Percentiles rank a stretch among this genome's conserved stretches.
These are phyloP conservation scores for Ilex asprella DNA, from an alignment of 257 asterid genomes.

Conservation along the genomic window DNA sequence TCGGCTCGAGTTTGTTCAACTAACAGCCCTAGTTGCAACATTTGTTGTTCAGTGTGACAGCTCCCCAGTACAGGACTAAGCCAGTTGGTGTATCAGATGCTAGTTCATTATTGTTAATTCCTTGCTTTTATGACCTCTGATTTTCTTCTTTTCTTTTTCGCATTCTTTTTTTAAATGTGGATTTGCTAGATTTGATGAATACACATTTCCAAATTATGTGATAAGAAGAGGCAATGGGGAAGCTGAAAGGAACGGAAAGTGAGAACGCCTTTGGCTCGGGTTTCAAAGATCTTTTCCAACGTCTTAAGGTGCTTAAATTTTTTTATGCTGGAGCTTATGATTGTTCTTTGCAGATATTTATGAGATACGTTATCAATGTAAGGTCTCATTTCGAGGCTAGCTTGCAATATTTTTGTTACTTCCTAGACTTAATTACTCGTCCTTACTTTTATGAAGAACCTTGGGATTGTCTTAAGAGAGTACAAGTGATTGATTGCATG, in stretches of 20 bases:
- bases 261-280: slow-evolving; percentile 98
- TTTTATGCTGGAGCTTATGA: not conserved
- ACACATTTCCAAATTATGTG: slow-evolving; percentile 77
- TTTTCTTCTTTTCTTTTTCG: slow-evolving; percentile 8
- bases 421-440: too few relatives aligned
- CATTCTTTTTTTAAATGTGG: slow-evolving; percentile 1
- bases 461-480: too few relatives aligned
- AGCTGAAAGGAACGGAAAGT: slow-evolving; percentile 97
- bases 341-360: too few relatives aligned
- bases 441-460: too few relatives aligned
- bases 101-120: slow-evolving; percentile 33
- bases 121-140: not conserved
- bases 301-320: slow-evolving; percentile 64
- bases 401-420: too few relatives aligned
- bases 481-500: too few relatives aligned
- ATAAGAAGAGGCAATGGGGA: slow-evolving; percentile 81
- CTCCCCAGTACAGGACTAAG: slow-evolving; percentile 69
- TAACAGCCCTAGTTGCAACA: too few relatives aligned
- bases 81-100: slow-evolving; percentile 97
- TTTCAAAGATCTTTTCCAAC: slow-evolving; percentile 88
- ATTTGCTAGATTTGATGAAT: slow-evolving; percentile 27
- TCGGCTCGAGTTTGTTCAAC: too few relatives aligned
- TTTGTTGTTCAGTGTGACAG: slow-evolving; percentile 83
- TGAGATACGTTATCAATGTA: not conserved
- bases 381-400: not conserved